Evolutionary conservation across 306 rosid genomes (phyloP), one percentile per base, ranked within the genome.

Genomic region (Fagus sylvatica): DNA sequence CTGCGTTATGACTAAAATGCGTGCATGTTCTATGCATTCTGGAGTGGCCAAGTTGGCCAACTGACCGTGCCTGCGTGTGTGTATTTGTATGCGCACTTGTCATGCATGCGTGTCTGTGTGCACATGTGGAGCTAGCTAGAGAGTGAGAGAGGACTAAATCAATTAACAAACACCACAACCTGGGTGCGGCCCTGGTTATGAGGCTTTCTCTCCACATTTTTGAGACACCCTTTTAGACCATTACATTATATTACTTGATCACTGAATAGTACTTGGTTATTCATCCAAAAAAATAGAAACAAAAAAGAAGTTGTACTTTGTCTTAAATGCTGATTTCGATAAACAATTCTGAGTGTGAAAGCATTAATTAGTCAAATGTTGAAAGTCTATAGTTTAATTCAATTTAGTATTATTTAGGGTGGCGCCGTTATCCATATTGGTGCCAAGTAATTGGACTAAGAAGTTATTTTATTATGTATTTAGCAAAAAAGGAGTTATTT

Each of bases 101-200:
- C 40, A 17, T 17, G 51, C 4, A 16, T 39, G 49, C 9, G 49
- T 1, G 71, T 3, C 49, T n/a, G 0, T 5, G 37, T 1, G 37
- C 33, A 16, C 0, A 2, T 57, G 37, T 0, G 65, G 34, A 22
- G 28, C 28, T 22, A 22, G 28, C 28, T 5, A 15, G 19, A 51
- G 56, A 2, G 61, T 1, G 32, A 16, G 69, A 15, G 19, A 32
- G 68, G 37, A 32, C 37, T 8, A 37, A 6, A 22, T 22, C 16
- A 8, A 22, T 22, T 22, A 22, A 22, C 28, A 56, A 37, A 17
- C 3, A 49, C 59, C 33, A 61, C n/a, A n/a, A 64, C 53, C 30
- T 16, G 69, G 54, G 53, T 78, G 8, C 36, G 7, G 55, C 49
- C 78, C 78, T 64, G 54, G 59, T 62, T 62, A 39, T 40, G 22